phyloP scores from a whole-genome alignment of 257 asterid genomes.

The Solanum corneliomulleri region DNA sequence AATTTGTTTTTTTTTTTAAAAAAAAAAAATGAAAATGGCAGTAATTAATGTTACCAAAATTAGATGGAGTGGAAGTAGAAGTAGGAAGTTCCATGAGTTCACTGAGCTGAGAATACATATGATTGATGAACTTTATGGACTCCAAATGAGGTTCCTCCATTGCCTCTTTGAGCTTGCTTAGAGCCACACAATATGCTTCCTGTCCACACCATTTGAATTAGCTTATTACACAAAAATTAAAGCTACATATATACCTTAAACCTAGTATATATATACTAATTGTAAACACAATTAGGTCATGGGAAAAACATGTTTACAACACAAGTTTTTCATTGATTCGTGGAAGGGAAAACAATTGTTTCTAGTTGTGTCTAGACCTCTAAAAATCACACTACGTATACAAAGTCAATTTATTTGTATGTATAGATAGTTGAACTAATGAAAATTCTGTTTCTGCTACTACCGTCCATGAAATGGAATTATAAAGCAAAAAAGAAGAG shows the following conservation, averaged over 20 bases:
- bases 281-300: not conserved
- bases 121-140: slow-evolving; percentile 36
- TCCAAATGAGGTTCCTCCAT: slow-evolving; percentile 45
- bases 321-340: not conserved
- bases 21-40: not conserved
- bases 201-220: not conserved
- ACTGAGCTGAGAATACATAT: slow-evolving; percentile 45
- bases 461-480: not conserved
- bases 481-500: not conserved
- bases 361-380: not conserved
- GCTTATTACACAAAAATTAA: not conserved
- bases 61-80: not conserved
- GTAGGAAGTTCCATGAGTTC: slow-evolving; percentile 17
- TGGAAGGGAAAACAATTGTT: not conserved
- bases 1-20: not conserved
- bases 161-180: slow-evolving; percentile 34
- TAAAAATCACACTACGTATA: not conserved
- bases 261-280: not conserved
- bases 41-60: not conserved
- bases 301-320: not conserved
- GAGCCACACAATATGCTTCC: slow-evolving; percentile 36
- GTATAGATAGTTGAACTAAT: not conserved
- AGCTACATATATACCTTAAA: not conserved
- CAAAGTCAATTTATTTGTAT: not conserved
- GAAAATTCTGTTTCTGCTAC: not conserved